Base-by-base conservation (phyloP, 257 asterid genomes). In the Osmanthus fragrans region DNA sequence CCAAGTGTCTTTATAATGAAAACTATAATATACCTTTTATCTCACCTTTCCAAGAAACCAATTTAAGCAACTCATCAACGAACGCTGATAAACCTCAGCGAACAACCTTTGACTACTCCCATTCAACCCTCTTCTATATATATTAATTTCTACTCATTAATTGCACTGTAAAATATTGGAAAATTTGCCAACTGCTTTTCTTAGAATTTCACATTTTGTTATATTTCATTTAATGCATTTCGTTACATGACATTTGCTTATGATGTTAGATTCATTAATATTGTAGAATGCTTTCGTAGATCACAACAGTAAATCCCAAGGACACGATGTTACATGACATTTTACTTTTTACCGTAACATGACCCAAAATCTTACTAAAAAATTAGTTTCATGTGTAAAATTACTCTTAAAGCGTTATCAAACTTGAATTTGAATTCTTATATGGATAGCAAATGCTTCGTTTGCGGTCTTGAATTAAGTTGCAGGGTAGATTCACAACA, bases 81-180 rank as follows among this genome's bases (percentile, higher is more conserved):
- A 89, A 87, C 92, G 54, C 72, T 85, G 91, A 89, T 85, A 84
- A 89, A 84, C 86, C 88, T 83, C 89, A 75, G 66, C 89, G 81
- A 87, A 88, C 93, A 72, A 87, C 82, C 91, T 85, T 82, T 88
- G 92, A 89, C 89, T 80, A 72, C 80, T 76, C 80, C 84, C 73
- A 69, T 69, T 86, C 89, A 85, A 85, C 89, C 84, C 83, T 78
- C 84, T 71, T 75, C 86, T 79, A 42, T 79, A 32, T 77, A 18
- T 29, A 27, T 4, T 66, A 54, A 37, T 27, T 67, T 73, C 11
- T 47, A 40, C 42, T 58, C 66, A 58, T 60, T 60, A 25, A 75
- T 65, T 78, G n/a, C 56, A 39, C 5, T 51, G 7, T 18, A 54
- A 54, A 54, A 19, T 54, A 60, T 60, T 60, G 68, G 32, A 60